Evolutionary conservation across 2,329 filamentous ascomycete genomes (phyloP).

Genomic region (Thielaviopsis populi): DNA sequence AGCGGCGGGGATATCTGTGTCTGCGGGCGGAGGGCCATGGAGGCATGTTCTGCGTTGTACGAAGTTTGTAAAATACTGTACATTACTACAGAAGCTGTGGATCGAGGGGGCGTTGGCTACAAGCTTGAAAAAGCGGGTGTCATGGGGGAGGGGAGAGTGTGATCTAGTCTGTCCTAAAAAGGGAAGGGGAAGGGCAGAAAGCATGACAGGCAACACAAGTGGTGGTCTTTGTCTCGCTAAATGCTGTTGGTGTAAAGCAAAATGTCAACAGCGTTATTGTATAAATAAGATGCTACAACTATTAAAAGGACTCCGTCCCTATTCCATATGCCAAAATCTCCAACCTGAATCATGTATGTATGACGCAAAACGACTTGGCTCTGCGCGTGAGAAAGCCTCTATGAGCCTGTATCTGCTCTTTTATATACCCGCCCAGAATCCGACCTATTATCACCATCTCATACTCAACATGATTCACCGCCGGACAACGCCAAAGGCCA

Average conservation of each 20-base stretch:
- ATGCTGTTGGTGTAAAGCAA: background rate
- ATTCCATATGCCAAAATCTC: background rate
- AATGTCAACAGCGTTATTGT: background rate
- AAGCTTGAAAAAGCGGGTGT: background rate
- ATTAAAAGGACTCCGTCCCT: background rate
- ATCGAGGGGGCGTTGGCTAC: background rate
- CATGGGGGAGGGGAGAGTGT: background rate
- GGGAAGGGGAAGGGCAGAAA: background rate
- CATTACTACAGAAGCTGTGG: constrained; percentile 9
- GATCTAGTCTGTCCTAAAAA: background rate
- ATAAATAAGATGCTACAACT: constrained; percentile 1
- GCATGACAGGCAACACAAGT: background rate
- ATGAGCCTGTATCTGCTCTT: background rate
- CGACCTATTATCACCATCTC: background rate
- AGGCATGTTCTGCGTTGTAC: constrained; percentile 1
- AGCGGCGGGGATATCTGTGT: background rate
- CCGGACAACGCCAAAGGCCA: constrained; percentile 16
- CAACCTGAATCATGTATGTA: background rate
- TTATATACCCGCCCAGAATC: background rate
- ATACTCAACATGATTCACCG: background rate
- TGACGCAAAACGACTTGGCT: background rate
- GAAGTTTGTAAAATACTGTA: constrained; percentile 11
- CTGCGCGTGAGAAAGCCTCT: background rate
- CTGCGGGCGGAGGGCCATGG: background rate
- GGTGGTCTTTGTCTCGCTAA: background rate